Evolutionary conservation across 805 yeast species (phyloP).

Genomic region (Cyberlindnera misumaiensis): DNA sequence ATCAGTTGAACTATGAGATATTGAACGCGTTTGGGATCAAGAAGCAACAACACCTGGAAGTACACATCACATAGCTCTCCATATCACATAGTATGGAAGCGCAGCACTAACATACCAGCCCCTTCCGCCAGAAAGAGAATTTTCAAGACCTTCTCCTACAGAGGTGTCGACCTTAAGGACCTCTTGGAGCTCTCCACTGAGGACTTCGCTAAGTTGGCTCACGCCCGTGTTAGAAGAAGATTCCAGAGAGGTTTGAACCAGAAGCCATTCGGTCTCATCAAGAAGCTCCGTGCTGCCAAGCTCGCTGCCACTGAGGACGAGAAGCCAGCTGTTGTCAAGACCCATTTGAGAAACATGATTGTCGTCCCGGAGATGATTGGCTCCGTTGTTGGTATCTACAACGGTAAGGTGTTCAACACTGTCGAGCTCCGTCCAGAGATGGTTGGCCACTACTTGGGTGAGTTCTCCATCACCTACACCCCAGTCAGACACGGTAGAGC

Average conservation of each 20-base stretch:
- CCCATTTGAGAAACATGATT: slow-evolving; percentile 99
- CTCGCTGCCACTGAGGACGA: slow-evolving; percentile 83
- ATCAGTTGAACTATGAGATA: too few relatives aligned
- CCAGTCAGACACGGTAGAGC: slow-evolving; percentile 99
- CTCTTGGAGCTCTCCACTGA: slow-evolving; percentile 90
- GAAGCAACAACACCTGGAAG: too few relatives aligned
- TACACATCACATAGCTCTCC: background rate
- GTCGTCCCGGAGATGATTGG: slow-evolving; percentile 99
- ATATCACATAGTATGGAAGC: background rate
- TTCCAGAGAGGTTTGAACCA: slow-evolving; percentile 94
- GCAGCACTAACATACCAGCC: slow-evolving; percentile 23
- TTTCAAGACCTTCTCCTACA: slow-evolving; percentile 96
- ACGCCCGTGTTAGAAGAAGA: slow-evolving; percentile 99
- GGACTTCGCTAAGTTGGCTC: slow-evolving; percentile 94
- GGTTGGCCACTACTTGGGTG: slow-evolving; percentile 99
- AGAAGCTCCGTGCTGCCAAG: slow-evolving; percentile 97
- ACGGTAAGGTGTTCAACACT: slow-evolving; percentile 99
- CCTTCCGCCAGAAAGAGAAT: slow-evolving; percentile 63
- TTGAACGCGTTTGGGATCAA: too few relatives aligned
- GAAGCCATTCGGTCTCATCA: slow-evolving; percentile 93
- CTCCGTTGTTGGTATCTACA: slow-evolving; percentile 97
- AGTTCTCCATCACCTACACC: slow-evolving; percentile 98
- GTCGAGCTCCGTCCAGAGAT: slow-evolving; percentile 99
- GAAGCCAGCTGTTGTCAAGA: slow-evolving; percentile 97
- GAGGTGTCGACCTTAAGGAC: slow-evolving; percentile 96